Base-by-base conservation (phyloP, 805 yeast genomes). In the Kazachstania viticola region DNA sequence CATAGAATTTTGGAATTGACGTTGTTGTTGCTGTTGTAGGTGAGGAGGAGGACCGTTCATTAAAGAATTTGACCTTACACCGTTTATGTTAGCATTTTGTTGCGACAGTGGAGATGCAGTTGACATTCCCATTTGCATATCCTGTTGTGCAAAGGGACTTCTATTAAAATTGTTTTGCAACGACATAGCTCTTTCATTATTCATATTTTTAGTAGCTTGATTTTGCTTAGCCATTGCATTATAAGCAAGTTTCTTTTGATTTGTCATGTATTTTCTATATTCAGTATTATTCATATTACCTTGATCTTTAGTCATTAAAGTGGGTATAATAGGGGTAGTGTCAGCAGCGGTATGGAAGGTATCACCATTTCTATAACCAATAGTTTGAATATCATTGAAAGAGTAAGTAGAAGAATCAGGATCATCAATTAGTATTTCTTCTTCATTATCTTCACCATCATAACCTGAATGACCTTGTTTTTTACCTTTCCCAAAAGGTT, bases 271-370 rank as follows among this genome's bases (percentile, higher is more conserved):
- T 42, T 79, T 79, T 42, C 93, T 62, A 49, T 80, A 80, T 39
- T 76, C 76, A 5, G 72, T 61, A 42, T 70, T 76, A 32, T 65
- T 65, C 42, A 62, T 47, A 29, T 56, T 60, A 16, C 39, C 33
- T 21, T 38, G 38, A 17, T 49, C 51, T 29, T 45, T 48, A 0
- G 67, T 55, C 4, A 70, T 61, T 3, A 80, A 33, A 0, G 84
- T 79, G 5, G 93, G 93, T 25, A 81, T 79, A 39, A 77, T 73
- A 7, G 91, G 87, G 0, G 83, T 67, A 0, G 87, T 67, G 39
- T 77, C 83, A 30, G 64, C 60, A 14, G 67, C 60, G 18, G 44
- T 37, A 3, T 77, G 78, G 47, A 77, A 78, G 21, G 50, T 51
- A 21, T 55, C 58, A 27, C 82, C 70, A 4, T 81, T 81, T 25